Conservation (phyloP, 2,329 filamentous ascomycete genomes). For the Chrysoporthe puriensis region DNA sequence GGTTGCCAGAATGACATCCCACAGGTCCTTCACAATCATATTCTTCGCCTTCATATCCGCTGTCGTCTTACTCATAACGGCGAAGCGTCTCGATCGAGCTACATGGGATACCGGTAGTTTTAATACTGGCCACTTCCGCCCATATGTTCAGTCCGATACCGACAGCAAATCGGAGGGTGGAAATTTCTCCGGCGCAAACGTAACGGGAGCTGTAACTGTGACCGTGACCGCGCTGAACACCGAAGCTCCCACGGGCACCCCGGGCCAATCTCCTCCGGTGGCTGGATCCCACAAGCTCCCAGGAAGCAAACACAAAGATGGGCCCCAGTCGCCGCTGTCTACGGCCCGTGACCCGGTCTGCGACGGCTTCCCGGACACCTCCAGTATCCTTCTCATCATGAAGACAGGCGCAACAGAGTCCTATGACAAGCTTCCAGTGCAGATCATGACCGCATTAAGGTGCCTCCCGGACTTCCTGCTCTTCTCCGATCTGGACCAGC, state of each 20-base stretch:
- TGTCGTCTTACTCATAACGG: slow-evolving; percentile 40
- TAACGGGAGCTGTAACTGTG: not conserved
- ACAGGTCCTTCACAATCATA: slow-evolving; percentile 36
- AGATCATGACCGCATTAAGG: slow-evolving; percentile 56
- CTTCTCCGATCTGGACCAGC: slow-evolving; percentile 60
- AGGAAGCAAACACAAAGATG: slow-evolving; percentile 34
- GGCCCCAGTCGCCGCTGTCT: not conserved
- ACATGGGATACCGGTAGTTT: slow-evolving; percentile 38
- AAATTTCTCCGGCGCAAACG: not conserved
- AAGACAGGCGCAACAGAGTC: slow-evolving; percentile 63
- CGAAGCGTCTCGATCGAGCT: slow-evolving; percentile 38
- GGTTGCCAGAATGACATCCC: slow-evolving; percentile 35
- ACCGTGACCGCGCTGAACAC: not conserved
- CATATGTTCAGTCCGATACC: slow-evolving; percentile 14
- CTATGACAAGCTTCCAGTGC: slow-evolving; percentile 57
- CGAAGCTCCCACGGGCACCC: not conserved
- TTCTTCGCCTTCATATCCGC: slow-evolving; percentile 36
- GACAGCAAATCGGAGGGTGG: not conserved
- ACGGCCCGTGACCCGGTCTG: slow-evolving; percentile 30
- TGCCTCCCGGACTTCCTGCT: slow-evolving; percentile 60
- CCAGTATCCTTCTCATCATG: slow-evolving; percentile 55
- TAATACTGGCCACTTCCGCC: slow-evolving; percentile 28
- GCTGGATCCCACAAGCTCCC: slow-evolving; percentile 41
- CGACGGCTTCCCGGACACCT: slow-evolving; percentile 47
- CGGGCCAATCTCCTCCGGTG: not conserved